These are phyloP conservation scores for Aquanectria penicillioides DNA, from an alignment of 2,329 filamentous ascomycete genomes.

Conservation along the genomic window DNA sequence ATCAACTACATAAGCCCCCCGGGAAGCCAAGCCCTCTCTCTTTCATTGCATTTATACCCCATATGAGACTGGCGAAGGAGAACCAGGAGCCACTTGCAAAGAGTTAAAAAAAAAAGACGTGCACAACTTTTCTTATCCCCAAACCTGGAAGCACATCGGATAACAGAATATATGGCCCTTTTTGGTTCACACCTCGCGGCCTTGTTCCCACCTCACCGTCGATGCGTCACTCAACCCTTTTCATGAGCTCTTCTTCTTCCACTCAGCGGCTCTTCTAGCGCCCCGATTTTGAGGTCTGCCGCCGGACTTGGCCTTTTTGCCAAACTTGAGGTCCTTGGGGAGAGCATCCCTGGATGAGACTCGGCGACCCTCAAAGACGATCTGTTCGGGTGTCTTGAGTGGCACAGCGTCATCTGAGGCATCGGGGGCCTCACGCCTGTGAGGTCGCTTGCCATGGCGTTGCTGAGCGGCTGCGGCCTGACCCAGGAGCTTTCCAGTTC, in stretches of 20 bases:
- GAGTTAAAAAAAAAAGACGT: conserved; percentile 4
- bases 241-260: conserved; percentile 54
- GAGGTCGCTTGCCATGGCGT: conserved; percentile 41
- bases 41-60: not conserved
- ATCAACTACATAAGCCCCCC: conserved; percentile 6
- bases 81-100: not conserved
- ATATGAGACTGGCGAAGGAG: conserved; percentile 9
- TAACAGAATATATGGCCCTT: too few species aligned
- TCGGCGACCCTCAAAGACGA: conserved; percentile 85
- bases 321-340: conserved; percentile 69
- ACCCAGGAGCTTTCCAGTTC: conserved; percentile 78
- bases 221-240: too few species aligned
- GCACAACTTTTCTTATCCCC: conserved; percentile 16
- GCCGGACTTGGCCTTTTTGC: conserved; percentile 58
- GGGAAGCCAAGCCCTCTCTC: not conserved
- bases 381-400: conserved; percentile 71
- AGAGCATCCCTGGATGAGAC: conserved; percentile 74
- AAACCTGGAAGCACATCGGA: not conserved
- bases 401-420: conserved; percentile 16
- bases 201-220: too few species aligned
- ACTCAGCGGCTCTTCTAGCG: conserved; percentile 53
- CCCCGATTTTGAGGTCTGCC: conserved; percentile 51
- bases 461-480: conserved; percentile 69
- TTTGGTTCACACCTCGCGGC: too few species aligned
- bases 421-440: conserved; percentile 34